These are phyloP conservation scores for Ascocoryne sarcoides DNA, from an alignment of 2,329 filamentous ascomycete genomes.

Conservation along the genomic window DNA sequence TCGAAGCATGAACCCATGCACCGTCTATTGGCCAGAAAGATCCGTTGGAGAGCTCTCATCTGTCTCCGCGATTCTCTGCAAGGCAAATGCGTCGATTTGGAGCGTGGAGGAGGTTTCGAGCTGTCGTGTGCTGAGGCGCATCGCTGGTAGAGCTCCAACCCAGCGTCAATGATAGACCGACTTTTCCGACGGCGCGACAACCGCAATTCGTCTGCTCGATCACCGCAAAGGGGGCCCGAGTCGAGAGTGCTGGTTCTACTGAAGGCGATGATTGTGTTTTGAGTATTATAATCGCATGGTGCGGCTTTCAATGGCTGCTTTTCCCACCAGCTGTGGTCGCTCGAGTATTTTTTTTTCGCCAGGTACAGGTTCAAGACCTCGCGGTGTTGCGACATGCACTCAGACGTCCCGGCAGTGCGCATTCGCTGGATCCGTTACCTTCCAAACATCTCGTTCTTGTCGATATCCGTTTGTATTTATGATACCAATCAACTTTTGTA, in stretches of 20 bases:
- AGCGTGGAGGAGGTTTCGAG: neutral
- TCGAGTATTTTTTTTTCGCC: neutral
- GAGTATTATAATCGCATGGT: constrained; percentile 17
- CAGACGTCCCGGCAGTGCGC: neutral
- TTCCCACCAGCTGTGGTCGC: neutral
- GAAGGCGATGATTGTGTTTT: constrained; percentile 8
- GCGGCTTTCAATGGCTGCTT: constrained; percentile 9
- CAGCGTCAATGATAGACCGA: neutral
- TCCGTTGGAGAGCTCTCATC: neutral
- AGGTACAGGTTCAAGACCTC: neutral
- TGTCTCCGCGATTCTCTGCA: neutral
- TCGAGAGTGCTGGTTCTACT: constrained; percentile 2
- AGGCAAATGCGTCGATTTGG: neutral
- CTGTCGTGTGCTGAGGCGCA: no score
- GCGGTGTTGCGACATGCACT: neutral
- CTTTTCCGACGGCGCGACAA: constrained; percentile 1
- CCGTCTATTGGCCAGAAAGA: neutral
- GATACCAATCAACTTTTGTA: neutral
- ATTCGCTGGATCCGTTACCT: neutral
- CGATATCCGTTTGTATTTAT: neutral
- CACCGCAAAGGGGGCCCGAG: neutral
- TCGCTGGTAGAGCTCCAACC: no score
- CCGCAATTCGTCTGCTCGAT: constrained; percentile 2
- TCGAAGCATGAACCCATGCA: neutral
- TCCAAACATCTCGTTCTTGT: neutral